Conservation (phyloP, 768 basidiomycete genomes). For the Hebeloma cylindrosporum region DNA sequence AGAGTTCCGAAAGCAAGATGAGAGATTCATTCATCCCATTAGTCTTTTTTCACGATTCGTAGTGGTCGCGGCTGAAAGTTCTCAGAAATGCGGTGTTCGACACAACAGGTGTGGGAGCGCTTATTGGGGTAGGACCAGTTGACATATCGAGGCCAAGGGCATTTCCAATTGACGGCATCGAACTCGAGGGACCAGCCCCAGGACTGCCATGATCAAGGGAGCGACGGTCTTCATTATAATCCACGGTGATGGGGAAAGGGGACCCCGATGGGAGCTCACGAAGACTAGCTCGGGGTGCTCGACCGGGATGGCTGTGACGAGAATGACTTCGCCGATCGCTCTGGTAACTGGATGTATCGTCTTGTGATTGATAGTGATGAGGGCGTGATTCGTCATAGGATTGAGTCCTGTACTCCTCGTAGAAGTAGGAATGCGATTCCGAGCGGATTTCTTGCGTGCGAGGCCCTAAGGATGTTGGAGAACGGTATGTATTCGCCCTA, state of each 20-base stretch:
- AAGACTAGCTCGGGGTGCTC: conserved; percentile 2
- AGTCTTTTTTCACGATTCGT: conserved; percentile 1
- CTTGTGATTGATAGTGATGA: too few species aligned
- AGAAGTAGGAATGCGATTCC: too few species aligned
- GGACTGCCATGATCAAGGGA: not conserved
- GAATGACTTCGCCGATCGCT: not conserved
- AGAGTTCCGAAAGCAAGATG: not conserved
- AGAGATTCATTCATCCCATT: not conserved
- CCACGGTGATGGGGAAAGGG: conserved; percentile 8
- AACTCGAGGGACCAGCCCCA: conserved; percentile 1
- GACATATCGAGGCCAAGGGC: conserved; percentile 31
- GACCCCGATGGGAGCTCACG: conserved; percentile 7
- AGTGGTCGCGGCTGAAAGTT: conserved; percentile 30
- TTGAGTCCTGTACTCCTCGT: too few species aligned
- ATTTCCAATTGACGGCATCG: conserved; percentile 24
- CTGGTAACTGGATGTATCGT: too few species aligned
- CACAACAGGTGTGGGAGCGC: conserved; percentile 34
- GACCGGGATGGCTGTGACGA: conserved; percentile 1
- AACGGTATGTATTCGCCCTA: not conserved
- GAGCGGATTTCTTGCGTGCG: too few species aligned
- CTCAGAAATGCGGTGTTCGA: conserved; percentile 30
- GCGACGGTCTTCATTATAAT: conserved; percentile 3
- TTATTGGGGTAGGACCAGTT: conserved; percentile 23
- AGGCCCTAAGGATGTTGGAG: not conserved
- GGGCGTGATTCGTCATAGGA: too few species aligned